These are phyloP conservation scores for Fusarium sp. DNA, from an alignment of 2,329 filamentous ascomycete species.

Conservation along the genomic window DNA sequence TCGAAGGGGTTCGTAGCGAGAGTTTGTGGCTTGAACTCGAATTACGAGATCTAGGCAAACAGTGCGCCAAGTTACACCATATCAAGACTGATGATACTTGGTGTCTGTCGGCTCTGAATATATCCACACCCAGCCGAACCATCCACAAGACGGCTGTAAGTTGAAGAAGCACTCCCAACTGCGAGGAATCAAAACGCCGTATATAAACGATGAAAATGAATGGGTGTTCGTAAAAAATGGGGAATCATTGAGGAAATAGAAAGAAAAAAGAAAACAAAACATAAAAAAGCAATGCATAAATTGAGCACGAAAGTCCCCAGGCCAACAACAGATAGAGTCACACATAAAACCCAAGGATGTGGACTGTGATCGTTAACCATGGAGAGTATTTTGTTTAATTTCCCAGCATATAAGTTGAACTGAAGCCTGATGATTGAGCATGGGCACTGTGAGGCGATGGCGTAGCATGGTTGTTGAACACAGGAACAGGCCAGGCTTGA, in stretches of 20 bases:
- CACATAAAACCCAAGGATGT: not conserved
- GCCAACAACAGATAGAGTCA: not conserved
- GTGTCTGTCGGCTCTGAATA: not conserved
- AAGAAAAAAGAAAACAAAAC: not conserved
- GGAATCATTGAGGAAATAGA: slow-evolving; percentile 28
- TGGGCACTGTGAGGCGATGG: slow-evolving; percentile 26
- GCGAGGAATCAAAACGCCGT: slow-evolving; percentile 19
- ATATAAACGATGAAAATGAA: slow-evolving; percentile 14
- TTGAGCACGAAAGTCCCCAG: not conserved
- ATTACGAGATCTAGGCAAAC: not conserved
- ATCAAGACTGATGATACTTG: not conserved
- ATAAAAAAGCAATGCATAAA: not conserved
- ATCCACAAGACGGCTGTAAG: not conserved
- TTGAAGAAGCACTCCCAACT: not conserved
- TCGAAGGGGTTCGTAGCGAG: not conserved
- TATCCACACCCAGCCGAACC: slow-evolving; percentile 18
- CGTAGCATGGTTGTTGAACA: slow-evolving; percentile 29
- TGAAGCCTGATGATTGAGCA: slow-evolving; percentile 37
- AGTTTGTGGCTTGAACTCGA: not conserved
- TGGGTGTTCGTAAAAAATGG: slow-evolving; percentile 5
- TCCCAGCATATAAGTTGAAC: slow-evolving; percentile 16
- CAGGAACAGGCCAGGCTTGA: slow-evolving; percentile 39
- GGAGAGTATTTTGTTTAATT: not conserved
- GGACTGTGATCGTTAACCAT: not conserved
- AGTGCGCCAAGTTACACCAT: not conserved